Base-by-base conservation (phyloP, 1,139 yeast genomes). In the Sugiyamaella grinbergsii region DNA sequence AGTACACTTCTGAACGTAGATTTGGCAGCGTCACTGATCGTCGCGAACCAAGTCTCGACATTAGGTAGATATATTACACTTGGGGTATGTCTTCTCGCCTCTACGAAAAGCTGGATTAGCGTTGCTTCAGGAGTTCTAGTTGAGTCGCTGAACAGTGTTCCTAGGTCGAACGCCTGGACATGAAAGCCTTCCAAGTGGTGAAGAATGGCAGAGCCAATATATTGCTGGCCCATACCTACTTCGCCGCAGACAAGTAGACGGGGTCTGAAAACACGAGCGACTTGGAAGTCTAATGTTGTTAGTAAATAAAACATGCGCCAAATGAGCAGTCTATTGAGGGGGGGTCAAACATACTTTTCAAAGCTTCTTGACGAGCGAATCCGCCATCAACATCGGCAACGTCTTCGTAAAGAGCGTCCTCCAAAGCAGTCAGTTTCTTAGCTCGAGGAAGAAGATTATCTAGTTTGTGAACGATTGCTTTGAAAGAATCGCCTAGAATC, bases 71-170 rank as follows among this genome's bases (percentile, higher is more conserved):
- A 86, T 2, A 94, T 71, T 8, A 94, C 84, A 11, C 96, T 81
- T 0, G 98, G 98, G 53, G 86, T 88, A 58, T 91, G 95, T 62
- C 96, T 80, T 60, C 88, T 80, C 2, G 95, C 95, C 69, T 93
- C 99, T 26, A 86, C 76, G 63, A 94, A 84, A 20, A 88, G 77
- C 64, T 90, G 96, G 23, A 93, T 87, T 36, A 91, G 77, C 0
- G 87, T 78, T 64, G 90, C 87, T 63, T 93, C 98, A 0, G 95
- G 83, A 0, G 95, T 82, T 56, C 90, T 73, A 0, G 94, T 79
- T 4, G 95, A 77, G 62, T 91, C 98, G 11, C 93, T 83, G 59
- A 84, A 81, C 53, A 93, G 68, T 18, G 84, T 77, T 1, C 91
- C 89, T 54, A 93, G 73, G 66, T 93, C 98, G 42, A 94, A 73